Percentiles rank a stretch among this genome's conserved stretches.
Evolutionary conservation across 2,329 filamentous ascomycete genomes (phyloP).

Genomic region (Apiospora saccharicola): DNA sequence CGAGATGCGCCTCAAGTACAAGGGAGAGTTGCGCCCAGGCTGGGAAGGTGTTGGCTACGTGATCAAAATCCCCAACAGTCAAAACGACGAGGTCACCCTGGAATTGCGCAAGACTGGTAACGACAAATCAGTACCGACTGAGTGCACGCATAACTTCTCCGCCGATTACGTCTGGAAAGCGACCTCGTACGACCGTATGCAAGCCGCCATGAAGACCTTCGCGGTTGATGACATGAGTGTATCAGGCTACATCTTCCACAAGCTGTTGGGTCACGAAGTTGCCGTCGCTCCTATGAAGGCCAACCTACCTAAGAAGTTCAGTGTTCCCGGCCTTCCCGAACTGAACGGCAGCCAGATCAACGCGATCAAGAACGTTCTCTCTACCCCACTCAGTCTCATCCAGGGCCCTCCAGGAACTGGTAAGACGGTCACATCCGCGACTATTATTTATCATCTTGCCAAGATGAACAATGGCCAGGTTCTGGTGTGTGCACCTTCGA

Average conservation of each 20-base stretch:
- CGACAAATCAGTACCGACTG: constrained; percentile 93
- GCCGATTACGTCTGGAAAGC: constrained; percentile 99
- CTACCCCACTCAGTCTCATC: constrained; percentile 93
- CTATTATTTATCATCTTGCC: constrained; percentile 96
- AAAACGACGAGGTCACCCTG: constrained; percentile 95
- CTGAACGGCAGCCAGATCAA: constrained; percentile 95
- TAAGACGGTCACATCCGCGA: constrained; percentile 98
- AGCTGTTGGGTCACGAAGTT: constrained; percentile 93
- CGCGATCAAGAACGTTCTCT: constrained; percentile 93
- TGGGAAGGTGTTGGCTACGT: constrained; percentile 99
- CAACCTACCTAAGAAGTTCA: constrained; percentile 95
- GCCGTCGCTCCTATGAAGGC: constrained; percentile 95
- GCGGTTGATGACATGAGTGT: constrained; percentile 98
- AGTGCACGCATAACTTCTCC: constrained; percentile 97
- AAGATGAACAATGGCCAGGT: constrained; percentile 96
- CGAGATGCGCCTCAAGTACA: constrained; percentile 97
- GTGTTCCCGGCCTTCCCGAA: constrained; percentile 90
- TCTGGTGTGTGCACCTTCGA: constrained; percentile 94
- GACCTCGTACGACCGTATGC: constrained; percentile 99
- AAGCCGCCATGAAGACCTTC: constrained; percentile 98
- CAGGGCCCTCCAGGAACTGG: constrained; percentile 97
- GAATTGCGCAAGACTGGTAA: constrained; percentile 94
- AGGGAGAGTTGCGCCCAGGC: constrained; percentile 86
- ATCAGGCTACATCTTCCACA: constrained; percentile 98
- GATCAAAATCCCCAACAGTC: constrained; percentile 99